phyloP scores from a whole-genome alignment of 371 early-diverging fungal genomes.

The Mucor ambiguus region DNA sequence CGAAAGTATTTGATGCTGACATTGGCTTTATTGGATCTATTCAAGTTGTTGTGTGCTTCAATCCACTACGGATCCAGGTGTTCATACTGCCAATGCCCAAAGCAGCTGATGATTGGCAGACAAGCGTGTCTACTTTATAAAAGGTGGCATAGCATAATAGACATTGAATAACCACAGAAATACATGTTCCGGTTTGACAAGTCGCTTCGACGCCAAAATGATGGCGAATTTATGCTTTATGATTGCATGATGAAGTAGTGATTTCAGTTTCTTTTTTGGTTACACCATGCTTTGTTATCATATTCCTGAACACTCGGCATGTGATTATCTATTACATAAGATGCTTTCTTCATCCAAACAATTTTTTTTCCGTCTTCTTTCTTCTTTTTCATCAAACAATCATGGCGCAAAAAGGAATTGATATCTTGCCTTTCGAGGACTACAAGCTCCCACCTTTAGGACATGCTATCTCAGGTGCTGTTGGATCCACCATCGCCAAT shows the following conservation, averaged over 20 bases:
- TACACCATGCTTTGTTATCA: slow-evolving; percentile 2
- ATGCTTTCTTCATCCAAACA: background rate
- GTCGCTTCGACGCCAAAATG: background rate
- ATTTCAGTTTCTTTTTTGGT: background rate
- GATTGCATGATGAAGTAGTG: slow-evolving; percentile 3
- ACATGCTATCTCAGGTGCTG: slow-evolving; percentile 63
- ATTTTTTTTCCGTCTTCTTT: background rate
- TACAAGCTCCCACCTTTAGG: slow-evolving; percentile 63
- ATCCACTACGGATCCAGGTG: background rate
- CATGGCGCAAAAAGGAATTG: slow-evolving; percentile 6
- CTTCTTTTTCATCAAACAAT: background rate
- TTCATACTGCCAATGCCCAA: background rate
- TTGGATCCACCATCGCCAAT: slow-evolving; percentile 60
- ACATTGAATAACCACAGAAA: background rate
- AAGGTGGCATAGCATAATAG: background rate
- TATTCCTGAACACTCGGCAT: slow-evolving; percentile 3
- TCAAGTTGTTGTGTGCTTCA: background rate
- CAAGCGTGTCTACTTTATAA: background rate
- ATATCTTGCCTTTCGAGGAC: slow-evolving; percentile 43
- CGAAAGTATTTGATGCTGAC: background rate
- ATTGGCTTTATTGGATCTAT: background rate
- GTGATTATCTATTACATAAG: slow-evolving; percentile 5
- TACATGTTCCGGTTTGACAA: background rate
- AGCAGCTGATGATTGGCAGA: background rate
- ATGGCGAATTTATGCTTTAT: slow-evolving; percentile 2